These are phyloP conservation scores for Heterobasidion parviporum DNA, from an alignment of 1,284 basidiomycete genomes.

Conservation along the genomic window DNA sequence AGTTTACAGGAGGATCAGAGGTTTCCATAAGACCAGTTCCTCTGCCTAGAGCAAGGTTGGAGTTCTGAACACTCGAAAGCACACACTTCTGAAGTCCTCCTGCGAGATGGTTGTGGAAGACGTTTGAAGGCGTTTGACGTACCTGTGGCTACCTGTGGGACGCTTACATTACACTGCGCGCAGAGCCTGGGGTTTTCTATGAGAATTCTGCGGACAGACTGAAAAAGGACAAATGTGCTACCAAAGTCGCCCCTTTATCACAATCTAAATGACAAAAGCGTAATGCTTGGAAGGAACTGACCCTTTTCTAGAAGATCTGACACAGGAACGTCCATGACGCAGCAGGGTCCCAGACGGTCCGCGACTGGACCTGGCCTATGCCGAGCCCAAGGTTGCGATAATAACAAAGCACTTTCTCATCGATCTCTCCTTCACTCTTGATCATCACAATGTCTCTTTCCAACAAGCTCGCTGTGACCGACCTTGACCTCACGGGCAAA, in stretches of 20 bases:
- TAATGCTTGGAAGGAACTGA: too few species aligned
- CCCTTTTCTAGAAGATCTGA: too few species aligned
- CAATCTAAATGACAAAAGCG: too few species aligned
- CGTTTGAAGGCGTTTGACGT: too few species aligned
- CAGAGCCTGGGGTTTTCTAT: too few species aligned
- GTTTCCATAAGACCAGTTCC: background rate
- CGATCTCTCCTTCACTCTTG: conserved; percentile 1
- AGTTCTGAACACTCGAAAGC: background rate
- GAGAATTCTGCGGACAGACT: too few species aligned
- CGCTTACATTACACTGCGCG: too few species aligned
- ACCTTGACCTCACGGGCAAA: conserved; percentile 85
- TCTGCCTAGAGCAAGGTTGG: background rate
- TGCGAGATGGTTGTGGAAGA: too few species aligned
- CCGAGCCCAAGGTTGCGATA: background rate
- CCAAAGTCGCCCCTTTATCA: too few species aligned
- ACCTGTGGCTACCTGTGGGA: too few species aligned
- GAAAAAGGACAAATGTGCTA: too few species aligned
- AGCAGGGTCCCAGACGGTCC: background rate
- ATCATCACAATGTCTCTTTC: conserved; percentile 81
- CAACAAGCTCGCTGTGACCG: conserved; percentile 89
- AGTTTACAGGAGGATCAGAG: conserved; percentile 33
- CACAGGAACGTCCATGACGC: background rate
- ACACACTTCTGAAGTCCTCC: too few species aligned
- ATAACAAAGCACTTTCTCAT: background rate
- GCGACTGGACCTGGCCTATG: background rate